These are phyloP conservation scores for Ophiostoma novo-ulmi DNA, from an alignment of 2,329 filamentous ascomycete species.

Conservation along the genomic window DNA sequence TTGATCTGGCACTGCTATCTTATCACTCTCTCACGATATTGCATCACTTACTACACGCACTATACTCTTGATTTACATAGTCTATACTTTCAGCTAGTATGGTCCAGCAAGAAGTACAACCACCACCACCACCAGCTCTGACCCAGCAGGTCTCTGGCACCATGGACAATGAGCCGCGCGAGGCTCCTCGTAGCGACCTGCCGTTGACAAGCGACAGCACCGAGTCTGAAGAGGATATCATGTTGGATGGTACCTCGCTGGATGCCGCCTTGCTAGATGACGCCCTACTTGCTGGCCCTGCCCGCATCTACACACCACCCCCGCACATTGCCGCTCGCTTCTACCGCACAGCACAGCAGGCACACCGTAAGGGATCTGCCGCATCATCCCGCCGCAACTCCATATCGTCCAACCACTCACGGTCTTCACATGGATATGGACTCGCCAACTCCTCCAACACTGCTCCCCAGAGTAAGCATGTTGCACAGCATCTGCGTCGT, in stretches of 20 bases:
- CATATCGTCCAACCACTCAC: slow-evolving; percentile 69
- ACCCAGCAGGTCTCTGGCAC: slow-evolving; percentile 4
- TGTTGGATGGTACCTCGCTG: background rate
- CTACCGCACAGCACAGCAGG: slow-evolving; percentile 57
- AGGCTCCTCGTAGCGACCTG: background rate
- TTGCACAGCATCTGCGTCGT: slow-evolving; percentile 73
- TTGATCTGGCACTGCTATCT: background rate
- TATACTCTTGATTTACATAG: too few species aligned
- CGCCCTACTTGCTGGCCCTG: slow-evolving; percentile 1
- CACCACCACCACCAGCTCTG: slow-evolving; percentile 12
- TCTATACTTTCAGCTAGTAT: background rate
- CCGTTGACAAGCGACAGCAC: slow-evolving; percentile 22
- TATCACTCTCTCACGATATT: background rate
- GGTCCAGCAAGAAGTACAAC: slow-evolving; percentile 18
- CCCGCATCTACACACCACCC: slow-evolving; percentile 56
- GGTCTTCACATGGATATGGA: slow-evolving; percentile 57
- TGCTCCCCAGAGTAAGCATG: slow-evolving; percentile 67
- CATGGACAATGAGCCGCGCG: slow-evolving; percentile 18
- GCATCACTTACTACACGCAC: background rate
- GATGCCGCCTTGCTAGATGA: background rate
- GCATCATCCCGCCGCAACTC: slow-evolving; percentile 76
- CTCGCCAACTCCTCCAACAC: slow-evolving; percentile 35
- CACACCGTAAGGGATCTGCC: slow-evolving; percentile 67
- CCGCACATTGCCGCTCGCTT: slow-evolving; percentile 74
- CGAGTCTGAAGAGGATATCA: slow-evolving; percentile 23